Evolutionary conservation across 768 basidiomycete genomes (phyloP).

Genomic region (Pleurotus djamor): DNA sequence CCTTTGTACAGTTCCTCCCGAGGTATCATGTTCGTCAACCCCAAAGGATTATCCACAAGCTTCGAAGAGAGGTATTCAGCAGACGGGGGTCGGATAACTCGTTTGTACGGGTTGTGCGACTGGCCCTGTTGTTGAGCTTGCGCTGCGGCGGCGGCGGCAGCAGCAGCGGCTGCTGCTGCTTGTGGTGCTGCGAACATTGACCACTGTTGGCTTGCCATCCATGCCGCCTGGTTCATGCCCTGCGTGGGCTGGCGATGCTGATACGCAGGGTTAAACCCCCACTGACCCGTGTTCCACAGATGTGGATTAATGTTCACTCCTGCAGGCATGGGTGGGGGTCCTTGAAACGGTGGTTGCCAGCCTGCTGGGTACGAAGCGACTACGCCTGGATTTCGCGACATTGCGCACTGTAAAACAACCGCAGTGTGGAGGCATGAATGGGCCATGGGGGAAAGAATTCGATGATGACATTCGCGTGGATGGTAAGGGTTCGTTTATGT

Average conservation of each 20-base stretch:
- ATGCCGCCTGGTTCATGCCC: slow-evolving; percentile 18
- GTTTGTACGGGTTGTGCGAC: slow-evolving; percentile 62
- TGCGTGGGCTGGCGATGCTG: slow-evolving; percentile 22
- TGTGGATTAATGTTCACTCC: slow-evolving; percentile 39
- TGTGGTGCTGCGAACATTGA: slow-evolving; percentile 11
- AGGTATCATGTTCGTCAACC: slow-evolving; percentile 63
- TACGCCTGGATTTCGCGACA: background rate
- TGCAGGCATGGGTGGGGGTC: slow-evolving; percentile 56
- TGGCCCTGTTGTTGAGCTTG: slow-evolving; percentile 20
- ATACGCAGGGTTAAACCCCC: slow-evolving; percentile 48
- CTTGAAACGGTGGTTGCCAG: slow-evolving; percentile 28
- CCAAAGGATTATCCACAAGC: slow-evolving; percentile 61
- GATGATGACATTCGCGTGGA: background rate
- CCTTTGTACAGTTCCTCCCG: slow-evolving; percentile 27
- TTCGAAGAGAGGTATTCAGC: slow-evolving; percentile 62
- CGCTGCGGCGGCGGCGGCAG: slow-evolving; percentile 16
- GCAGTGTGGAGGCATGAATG: background rate
- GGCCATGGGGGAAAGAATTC: background rate
- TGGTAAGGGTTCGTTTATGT: background rate
- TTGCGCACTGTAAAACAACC: background rate
- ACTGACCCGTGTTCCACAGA: slow-evolving; percentile 52
- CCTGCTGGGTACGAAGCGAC: slow-evolving; percentile 7
- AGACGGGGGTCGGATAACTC: slow-evolving; percentile 56
- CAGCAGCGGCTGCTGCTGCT: slow-evolving; percentile 21
- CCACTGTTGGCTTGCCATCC: slow-evolving; percentile 19